Conservation (phyloP, 2,329 filamentous ascomycete species). For the Aspergillus pseudoglaucus region DNA sequence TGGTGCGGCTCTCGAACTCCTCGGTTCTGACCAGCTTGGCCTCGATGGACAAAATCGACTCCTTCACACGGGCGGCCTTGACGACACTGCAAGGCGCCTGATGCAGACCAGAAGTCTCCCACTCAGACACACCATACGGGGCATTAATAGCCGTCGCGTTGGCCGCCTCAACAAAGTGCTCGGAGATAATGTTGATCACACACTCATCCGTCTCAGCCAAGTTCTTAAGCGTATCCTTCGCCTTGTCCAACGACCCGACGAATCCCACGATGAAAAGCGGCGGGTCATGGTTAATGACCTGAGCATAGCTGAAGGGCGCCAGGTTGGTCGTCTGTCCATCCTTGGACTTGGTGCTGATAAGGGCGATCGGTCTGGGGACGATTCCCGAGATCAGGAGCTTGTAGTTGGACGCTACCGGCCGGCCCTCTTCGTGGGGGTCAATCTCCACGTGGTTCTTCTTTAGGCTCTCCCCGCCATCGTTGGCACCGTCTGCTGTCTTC, state of each 20-base stretch:
- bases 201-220: slow-evolving; percentile 67
- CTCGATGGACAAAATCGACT: slow-evolving; percentile 79
- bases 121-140: slow-evolving; percentile 71
- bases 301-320: slow-evolving; percentile 82
- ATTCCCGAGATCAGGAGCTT: slow-evolving; percentile 82
- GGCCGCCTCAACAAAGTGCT: slow-evolving; percentile 79
- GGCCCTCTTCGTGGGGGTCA: slow-evolving; percentile 67
- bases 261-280: slow-evolving; percentile 69
- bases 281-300: slow-evolving; percentile 77
- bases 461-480: slow-evolving; percentile 41
- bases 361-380: slow-evolving; percentile 72
- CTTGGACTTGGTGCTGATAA: slow-evolving; percentile 51
- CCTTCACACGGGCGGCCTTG: slow-evolving; percentile 64
- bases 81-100: slow-evolving; percentile 61
- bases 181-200: slow-evolving; percentile 79
- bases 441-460: slow-evolving; percentile 65
- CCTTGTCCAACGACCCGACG: slow-evolving; percentile 48
- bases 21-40: slow-evolving; percentile 65
- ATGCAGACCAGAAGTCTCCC: slow-evolving; percentile 69
- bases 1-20: slow-evolving; percentile 69
- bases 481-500: slow-evolving; percentile 39
- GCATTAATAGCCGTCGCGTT: slow-evolving; percentile 75
- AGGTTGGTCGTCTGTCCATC: slow-evolving; percentile 68
- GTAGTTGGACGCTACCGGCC: slow-evolving; percentile 70
- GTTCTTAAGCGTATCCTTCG: slow-evolving; percentile 77